A percentile compares a stretch with the other conserved stretches of the same genome.
These are phyloP conservation scores for Fusarium keratoplasticum DNA, from an alignment of 2,329 filamentous ascomycete species.

Conservation along the genomic window DNA sequence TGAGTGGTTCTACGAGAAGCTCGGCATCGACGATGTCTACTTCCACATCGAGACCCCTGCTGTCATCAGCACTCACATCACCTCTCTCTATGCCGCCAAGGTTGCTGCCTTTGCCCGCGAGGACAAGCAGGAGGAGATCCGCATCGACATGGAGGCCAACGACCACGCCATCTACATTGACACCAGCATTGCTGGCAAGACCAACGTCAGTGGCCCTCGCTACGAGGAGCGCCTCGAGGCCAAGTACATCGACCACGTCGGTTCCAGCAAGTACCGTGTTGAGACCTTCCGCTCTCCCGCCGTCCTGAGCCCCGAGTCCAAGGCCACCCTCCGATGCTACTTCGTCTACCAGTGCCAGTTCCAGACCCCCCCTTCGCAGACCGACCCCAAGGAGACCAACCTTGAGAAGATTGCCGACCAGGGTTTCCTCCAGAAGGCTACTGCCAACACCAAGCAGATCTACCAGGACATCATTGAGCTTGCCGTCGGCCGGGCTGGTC, in stretches of 20 bases:
- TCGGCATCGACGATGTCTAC: conserved; percentile 98
- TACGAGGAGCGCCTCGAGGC: conserved; percentile 95
- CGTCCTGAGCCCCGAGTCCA: conserved; percentile 76
- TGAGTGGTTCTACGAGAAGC: conserved; percentile 96
- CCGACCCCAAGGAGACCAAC: conserved; percentile 82
- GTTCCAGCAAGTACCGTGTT: conserved; percentile 83
- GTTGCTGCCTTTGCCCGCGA: conserved; percentile 92
- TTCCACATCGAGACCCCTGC: conserved; percentile 90
- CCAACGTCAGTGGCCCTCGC: conserved; percentile 80
- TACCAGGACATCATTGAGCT: conserved; percentile 94
- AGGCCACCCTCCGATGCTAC: conserved; percentile 93
- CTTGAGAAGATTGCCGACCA: conserved; percentile 93
- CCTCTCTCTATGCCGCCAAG: conserved; percentile 96
- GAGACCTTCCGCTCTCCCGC: conserved; percentile 97
- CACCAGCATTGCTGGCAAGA: conserved; percentile 90
- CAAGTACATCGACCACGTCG: conserved; percentile 91
- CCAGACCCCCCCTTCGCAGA: conserved; percentile 76
- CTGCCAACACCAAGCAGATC: conserved; percentile 92
- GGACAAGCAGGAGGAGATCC: conserved; percentile 94
- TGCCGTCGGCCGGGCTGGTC: conserved; percentile 86
- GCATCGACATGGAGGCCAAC: conserved; percentile 91
- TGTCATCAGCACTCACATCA: conserved; percentile 93
- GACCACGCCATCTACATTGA: conserved; percentile 99
- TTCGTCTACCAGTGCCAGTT: conserved; percentile 99
- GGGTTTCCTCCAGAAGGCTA: conserved; percentile 95